Percentiles rank a stretch among this genome's conserved stretches.
Evolutionary conservation across 2,329 filamentous ascomycete species (phyloP).

Genomic region (Helminthosporium solani): DNA sequence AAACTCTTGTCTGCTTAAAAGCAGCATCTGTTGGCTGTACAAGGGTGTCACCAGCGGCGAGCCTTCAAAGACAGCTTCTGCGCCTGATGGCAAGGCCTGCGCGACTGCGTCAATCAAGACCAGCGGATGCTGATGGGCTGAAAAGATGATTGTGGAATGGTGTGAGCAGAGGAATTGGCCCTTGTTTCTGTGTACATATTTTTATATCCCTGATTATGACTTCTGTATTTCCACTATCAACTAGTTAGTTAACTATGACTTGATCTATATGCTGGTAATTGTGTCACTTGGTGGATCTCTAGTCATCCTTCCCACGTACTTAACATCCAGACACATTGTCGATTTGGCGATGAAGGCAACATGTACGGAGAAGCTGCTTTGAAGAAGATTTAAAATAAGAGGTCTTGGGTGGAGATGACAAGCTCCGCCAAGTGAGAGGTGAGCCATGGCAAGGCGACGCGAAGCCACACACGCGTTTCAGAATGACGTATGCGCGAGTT

Average conservation of each 20-base stretch:
- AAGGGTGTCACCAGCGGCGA: constrained; percentile 29
- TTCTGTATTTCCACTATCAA: background rate
- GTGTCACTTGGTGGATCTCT: too few relatives aligned
- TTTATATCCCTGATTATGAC: background rate
- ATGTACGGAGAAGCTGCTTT: too few relatives aligned
- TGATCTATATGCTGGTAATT: too few relatives aligned
- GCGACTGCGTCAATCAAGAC: constrained; percentile 28
- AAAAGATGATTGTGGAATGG: background rate
- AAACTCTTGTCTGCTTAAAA: constrained; percentile 26
- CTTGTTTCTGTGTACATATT: background rate
- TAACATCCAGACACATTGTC: too few relatives aligned
- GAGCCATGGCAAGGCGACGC: background rate
- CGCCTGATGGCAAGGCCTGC: constrained; percentile 30
- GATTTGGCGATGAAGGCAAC: too few relatives aligned
- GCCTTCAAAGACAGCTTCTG: constrained; percentile 29
- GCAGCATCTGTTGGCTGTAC: constrained; percentile 30
- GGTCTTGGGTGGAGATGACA: too few relatives aligned
- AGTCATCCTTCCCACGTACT: too few relatives aligned
- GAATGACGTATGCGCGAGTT: constrained; percentile 5
- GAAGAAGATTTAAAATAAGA: too few relatives aligned
- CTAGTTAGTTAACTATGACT: too few relatives aligned
- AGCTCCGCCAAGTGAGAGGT: background rate
- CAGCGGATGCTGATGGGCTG: constrained; percentile 18
- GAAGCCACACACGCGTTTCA: background rate
- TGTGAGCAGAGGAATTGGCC: background rate